phyloP scores from a whole-genome alignment of 108 stramenopile genomes.

The Poteriospumella lacustris region DNA sequence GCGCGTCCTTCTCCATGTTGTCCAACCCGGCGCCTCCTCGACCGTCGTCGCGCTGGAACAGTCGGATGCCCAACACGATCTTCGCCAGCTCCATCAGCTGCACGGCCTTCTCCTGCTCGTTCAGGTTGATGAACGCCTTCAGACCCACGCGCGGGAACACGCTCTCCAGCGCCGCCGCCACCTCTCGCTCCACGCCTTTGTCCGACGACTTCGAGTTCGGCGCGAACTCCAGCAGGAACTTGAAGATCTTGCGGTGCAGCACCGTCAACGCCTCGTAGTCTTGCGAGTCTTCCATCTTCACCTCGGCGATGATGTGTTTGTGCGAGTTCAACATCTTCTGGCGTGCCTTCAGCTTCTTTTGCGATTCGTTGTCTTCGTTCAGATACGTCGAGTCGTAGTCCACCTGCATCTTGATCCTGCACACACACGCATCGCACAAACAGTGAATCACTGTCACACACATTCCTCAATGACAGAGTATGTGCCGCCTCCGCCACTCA shows the following conservation, averaged over 20 bases:
- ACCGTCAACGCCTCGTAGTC: conserved; percentile 53
- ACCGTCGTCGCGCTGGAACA: conserved; percentile 56
- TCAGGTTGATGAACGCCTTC: conserved; percentile 52
- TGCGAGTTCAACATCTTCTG: neutral
- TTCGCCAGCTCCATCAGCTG: conserved; percentile 55
- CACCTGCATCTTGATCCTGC: conserved; percentile 55
- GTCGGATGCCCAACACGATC: conserved; percentile 60
- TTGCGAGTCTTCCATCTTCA: conserved; percentile 20
- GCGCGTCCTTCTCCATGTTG: conserved; percentile 37
- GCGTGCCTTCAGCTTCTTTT: neutral
- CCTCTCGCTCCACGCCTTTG: conserved; percentile 44
- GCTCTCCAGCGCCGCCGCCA: conserved; percentile 58
- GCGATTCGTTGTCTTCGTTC: conserved; percentile 24
- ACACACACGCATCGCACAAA: too few species aligned
- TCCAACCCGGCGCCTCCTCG: conserved; percentile 54
- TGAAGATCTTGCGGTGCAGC: conserved; percentile 56
- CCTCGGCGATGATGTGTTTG: neutral
- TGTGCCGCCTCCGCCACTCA: too few species aligned
- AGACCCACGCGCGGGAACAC: conserved; percentile 62
- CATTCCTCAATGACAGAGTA: too few species aligned
- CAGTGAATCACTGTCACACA: too few species aligned
- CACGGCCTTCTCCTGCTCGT: conserved; percentile 45
- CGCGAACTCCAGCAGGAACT: conserved; percentile 36
- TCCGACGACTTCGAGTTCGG: conserved; percentile 20
- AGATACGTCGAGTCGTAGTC: conserved; percentile 51